Evolutionary conservation across 2,329 filamentous ascomycete species (phyloP), one percentile per base, ranked within the genome.

Genomic region (Aspergillus alliaceus): DNA sequence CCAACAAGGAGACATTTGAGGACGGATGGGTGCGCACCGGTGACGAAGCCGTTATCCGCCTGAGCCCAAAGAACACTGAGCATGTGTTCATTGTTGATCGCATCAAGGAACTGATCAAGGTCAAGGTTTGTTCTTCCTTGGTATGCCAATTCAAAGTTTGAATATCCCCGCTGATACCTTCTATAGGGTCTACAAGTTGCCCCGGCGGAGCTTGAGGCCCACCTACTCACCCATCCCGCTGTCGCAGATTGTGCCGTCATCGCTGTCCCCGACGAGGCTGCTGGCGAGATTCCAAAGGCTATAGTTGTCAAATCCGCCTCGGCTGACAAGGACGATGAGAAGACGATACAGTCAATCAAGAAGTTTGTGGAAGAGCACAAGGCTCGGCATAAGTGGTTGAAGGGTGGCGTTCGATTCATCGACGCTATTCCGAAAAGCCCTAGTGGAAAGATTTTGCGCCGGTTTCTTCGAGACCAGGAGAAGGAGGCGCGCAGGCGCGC

Each of bases 71-170:
- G 2, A 91, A 90, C 2, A 78, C 87, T 62, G 91, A 96, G 73
- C 93, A 97, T 68, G 72, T 96, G 49, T 88, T 91, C 70, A 88
- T 97, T 57, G 89, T 92, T 1, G 93, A 96, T 70, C 86, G 93
- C 5, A 88, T 90, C 67, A 90, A 90, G 77, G 86, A 91, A 68
- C 78, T 91, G 51, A 91, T 91, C 75, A 91, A 91, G 71, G 88
- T 90, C 68, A 90, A 90, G 80, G 87, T 88, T 76, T 20, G 72
- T 68, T 14, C 9, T 47, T 22, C 40, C 15, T 1, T 44, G 4
- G 12, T 8, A n/a, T n/a, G 24, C 75, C 82, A 7, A 11, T 24
- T 3, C 6, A 27, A 11, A 18, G 9, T 31, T 22, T 54, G 29
- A 32, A n/a, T 29, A 2, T 11, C 34, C 24, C 48, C 9, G 34